Evolutionary conservation across 306 rosid genomes (phyloP), one percentile per base, ranked within the genome.

Genomic region (Pachyrhizus erosus): DNA sequence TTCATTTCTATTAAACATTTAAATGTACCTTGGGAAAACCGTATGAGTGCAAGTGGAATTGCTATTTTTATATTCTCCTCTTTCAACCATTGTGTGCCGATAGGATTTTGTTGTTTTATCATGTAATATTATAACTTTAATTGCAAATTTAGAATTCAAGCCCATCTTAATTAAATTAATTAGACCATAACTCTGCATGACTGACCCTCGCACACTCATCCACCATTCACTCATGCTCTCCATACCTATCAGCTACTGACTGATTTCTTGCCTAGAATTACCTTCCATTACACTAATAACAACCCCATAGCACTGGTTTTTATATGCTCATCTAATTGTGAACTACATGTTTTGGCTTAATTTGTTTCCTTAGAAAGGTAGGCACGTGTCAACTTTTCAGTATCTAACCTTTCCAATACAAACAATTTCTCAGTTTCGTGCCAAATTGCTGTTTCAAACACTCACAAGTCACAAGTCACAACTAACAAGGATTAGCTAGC

Each of bases 121-220:
- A 2, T 43, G 18, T 39, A 17, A 39, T 5, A 54, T 3, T 49
- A 21, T 65, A 62, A 74, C 42, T 65, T 74, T 20, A 34, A 51
- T 37, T 64, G 58, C 68, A 62, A 66, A 75, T 65, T 73, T 7
- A 40, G 61, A 70, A 57, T 40, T 57, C 49, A 58, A 43, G 4
- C 62, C 27, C 31, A 57, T 17, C 60, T 80, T 57, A 70, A 29
- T 55, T 80, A 57, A 69, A 60, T 71, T 71, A 55, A 70, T 71
- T 80, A 70, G 60, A 42, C 45, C 76, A 79, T 68, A 54, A 67
- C 76, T 78, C 54, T 51, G 5, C 11, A 64, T 78, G 12, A 67
- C 0, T 5, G 27, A 66, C 48, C 33, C 77, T 14, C 62, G 40
- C 77, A 51, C 77, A 29, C 48, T 54, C 67, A 74, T 62, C 61